These are phyloP conservation scores for Singerocomus inundabilis DNA, from an alignment of 1,284 basidiomycete species.

Conservation along the genomic window DNA sequence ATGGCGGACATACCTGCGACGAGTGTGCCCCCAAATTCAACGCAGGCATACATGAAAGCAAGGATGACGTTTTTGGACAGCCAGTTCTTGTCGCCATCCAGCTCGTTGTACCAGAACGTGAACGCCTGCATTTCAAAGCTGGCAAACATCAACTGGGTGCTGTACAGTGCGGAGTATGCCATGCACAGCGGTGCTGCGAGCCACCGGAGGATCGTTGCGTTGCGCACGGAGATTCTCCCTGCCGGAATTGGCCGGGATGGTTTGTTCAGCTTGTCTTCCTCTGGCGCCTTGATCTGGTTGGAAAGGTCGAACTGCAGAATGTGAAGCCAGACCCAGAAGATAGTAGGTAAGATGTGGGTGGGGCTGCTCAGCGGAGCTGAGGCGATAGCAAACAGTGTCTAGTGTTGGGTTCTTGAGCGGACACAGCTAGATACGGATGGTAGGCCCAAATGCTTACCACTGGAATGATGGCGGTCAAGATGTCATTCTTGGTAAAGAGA, in stretches of 20 bases:
- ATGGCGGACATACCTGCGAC: constrained; percentile 32
- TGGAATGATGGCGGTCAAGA: constrained; percentile 40
- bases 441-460: constrained; percentile 32
- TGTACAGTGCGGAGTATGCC: constrained; percentile 33
- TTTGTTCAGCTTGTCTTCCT: constrained; percentile 44
- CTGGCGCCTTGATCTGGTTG: constrained; percentile 40
- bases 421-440: not conserved
- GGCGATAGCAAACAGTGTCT: constrained; percentile 39
- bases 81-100: constrained; percentile 38
- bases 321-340: constrained; percentile 45
- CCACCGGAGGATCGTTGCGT: constrained; percentile 39
- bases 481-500: constrained; percentile 43
- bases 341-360: constrained; percentile 24
- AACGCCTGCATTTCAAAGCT: constrained; percentile 35
- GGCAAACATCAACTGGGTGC: constrained; percentile 28
- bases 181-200: constrained; percentile 35
- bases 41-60: constrained; percentile 38
- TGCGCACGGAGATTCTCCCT: constrained; percentile 33
- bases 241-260: constrained; percentile 41
- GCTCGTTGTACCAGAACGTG: constrained; percentile 39
- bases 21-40: constrained; percentile 40
- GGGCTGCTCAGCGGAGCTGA: constrained; percentile 30
- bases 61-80: constrained; percentile 38
- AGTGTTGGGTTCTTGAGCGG: constrained; percentile 5
- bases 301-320: constrained; percentile 43